These are phyloP conservation scores for Aspergillus pseudonomiae DNA, from an alignment of 2,329 filamentous ascomycete genomes.

Conservation along the genomic window DNA sequence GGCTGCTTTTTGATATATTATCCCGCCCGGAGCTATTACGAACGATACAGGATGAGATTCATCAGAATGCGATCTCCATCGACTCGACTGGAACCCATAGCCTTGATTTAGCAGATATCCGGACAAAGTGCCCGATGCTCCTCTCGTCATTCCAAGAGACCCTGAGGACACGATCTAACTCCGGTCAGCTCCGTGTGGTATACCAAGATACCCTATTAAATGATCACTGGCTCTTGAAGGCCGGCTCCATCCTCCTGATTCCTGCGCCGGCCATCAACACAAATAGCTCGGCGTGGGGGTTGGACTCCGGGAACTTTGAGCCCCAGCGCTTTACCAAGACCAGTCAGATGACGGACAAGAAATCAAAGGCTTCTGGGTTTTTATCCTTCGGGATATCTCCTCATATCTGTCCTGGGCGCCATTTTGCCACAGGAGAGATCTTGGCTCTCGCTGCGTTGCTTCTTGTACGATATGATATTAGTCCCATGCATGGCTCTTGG, in stretches of 20 bases:
- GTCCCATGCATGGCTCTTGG: conserved; percentile 26
- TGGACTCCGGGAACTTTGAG: conserved; percentile 23
- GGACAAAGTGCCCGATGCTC: conserved; percentile 38
- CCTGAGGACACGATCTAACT: conserved; percentile 31
- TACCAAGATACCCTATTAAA: conserved; percentile 39
- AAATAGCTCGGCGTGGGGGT: conserved; percentile 34
- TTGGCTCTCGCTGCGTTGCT: conserved; percentile 39
- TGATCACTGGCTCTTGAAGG: conserved; percentile 40
- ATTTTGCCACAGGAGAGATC: conserved; percentile 54
- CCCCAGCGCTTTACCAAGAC: conserved; percentile 25
- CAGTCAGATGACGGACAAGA: conserved; percentile 8
- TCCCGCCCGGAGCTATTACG: conserved; percentile 42
- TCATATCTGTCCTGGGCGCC: conserved; percentile 52
- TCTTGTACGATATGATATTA: conserved; percentile 40
- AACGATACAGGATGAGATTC: conserved; percentile 46
- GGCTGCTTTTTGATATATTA: conserved; percentile 50
- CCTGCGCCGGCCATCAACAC: conserved; percentile 36
- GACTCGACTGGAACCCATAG: conserved; percentile 17
- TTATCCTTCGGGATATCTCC: conserved; percentile 55
- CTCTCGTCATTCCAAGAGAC: conserved; percentile 43
- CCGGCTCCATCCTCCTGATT: conserved; percentile 40
- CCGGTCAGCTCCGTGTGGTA: conserved; percentile 35
- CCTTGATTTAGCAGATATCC: conserved; percentile 40
- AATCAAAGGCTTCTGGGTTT: conserved; percentile 36
- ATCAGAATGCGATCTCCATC: conserved; percentile 27